Evolutionary conservation across 208 protist genomes (phyloP), one percentile per base, ranked within the genome.

Genomic region (Tetramitus jugosus): DNA sequence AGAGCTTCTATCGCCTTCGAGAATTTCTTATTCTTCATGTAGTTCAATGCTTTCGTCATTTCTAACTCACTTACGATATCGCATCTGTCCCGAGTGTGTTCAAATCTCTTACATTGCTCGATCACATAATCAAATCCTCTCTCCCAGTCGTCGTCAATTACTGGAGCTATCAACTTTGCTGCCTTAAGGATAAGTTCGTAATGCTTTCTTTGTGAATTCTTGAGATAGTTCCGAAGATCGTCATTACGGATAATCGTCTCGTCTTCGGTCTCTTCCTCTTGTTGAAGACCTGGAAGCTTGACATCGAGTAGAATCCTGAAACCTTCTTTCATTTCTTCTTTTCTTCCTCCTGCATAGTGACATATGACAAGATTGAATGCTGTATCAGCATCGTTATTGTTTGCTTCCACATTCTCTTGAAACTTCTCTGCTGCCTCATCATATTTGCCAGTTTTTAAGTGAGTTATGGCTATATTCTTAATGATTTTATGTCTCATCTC

Each of bases 311-410:
- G 89, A 64, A 88, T 89, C 35, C 82, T 82, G 81, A 97, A 97
- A 56, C 87, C 89, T 35, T 90, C 83, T 85, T 94, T 95, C 92
- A 97, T 94, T 79, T 91, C 90, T 61, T 97, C 90, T 77, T 85
- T 86, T 76, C 97, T 93, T 31, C 94, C 93, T 14, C 96, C 85
- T 39, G 93, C 92, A 83, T 94, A 97, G 87, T 97, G 96, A 87
- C 95, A 98, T n/a, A 98, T 78, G 14, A 98, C 81, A 37, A 98
- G 88, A 84, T 97, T 98, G 83, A 97, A 96, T 26, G 87, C 92
- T 2, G 91, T 88, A 77, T 91, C 89, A 39, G 94, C 80, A 80
- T 97, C 93, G 31, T 92, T 87, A 77, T 82, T 87, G n/a, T 71
- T 71, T 78, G 85, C 90, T 60, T 96, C 92, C 69, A 98, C 90